Percentiles rank a stretch among this genome's conserved stretches.
These are phyloP conservation scores for Eutrema japonicum DNA, from an alignment of 345 rosid genomes.

Conservation along the genomic window DNA sequence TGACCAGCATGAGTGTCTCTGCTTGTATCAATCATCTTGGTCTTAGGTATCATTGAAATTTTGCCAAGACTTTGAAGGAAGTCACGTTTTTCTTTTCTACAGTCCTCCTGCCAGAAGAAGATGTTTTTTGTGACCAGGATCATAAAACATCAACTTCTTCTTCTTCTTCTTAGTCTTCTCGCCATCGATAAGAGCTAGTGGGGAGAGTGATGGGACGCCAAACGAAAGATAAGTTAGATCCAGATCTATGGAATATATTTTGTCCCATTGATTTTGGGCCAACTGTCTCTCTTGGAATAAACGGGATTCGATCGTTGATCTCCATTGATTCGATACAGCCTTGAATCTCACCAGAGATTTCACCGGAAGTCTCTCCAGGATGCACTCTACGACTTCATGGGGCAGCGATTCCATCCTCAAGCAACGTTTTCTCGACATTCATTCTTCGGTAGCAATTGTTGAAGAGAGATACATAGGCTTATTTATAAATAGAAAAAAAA, in stretches of 20 bases:
- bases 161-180: not conserved
- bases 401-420: too few relatives aligned
- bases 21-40: slow-evolving; percentile 51
- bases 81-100: slow-evolving; percentile 84
- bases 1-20: slow-evolving; percentile 52
- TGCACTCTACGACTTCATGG: too few relatives aligned
- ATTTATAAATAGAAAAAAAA: too few relatives aligned
- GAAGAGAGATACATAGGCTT: too few relatives aligned
- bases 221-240: not conserved
- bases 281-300: too few relatives aligned
- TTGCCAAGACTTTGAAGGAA: slow-evolving; percentile 82
- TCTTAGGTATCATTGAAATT: slow-evolving; percentile 68
- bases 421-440: too few relatives aligned
- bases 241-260: not conserved
- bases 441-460: too few relatives aligned
- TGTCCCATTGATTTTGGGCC: not conserved
- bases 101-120: slow-evolving; percentile 64
- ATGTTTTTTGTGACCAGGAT: not conserved
- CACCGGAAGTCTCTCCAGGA: too few relatives aligned
- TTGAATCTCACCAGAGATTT: too few relatives aligned
- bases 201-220: not conserved
- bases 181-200: not conserved
- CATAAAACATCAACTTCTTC: not conserved
- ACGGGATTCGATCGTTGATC: too few relatives aligned
- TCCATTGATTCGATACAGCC: too few relatives aligned